These are phyloP conservation scores for Hanseniaspora hatyaiensis DNA, from an alignment of 805 yeast species.

Conservation along the genomic window DNA sequence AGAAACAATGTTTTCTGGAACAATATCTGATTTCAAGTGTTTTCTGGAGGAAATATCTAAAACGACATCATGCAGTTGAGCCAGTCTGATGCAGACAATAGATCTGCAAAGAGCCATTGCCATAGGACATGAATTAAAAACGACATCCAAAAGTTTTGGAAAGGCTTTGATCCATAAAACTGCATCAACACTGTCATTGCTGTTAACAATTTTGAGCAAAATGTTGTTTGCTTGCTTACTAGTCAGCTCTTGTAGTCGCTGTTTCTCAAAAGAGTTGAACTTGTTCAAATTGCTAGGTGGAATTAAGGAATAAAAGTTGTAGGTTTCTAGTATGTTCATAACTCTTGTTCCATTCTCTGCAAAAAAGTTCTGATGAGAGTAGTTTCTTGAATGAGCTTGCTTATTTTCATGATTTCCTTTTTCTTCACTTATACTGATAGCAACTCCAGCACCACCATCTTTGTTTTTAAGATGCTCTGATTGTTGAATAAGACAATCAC, in stretches of 20 bases:
- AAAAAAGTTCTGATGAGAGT: slow-evolving; percentile 51
- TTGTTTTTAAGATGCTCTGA: neutral
- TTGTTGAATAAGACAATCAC: slow-evolving; percentile 20
- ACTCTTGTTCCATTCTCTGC: slow-evolving; percentile 69
- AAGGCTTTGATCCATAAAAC: slow-evolving; percentile 91
- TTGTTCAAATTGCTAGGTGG: slow-evolving; percentile 36
- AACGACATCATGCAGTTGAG: slow-evolving; percentile 67
- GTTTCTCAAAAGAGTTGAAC: slow-evolving; percentile 65
- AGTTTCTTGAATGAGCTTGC: slow-evolving; percentile 37
- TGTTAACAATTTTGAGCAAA: slow-evolving; percentile 68
- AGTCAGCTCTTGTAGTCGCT: slow-evolving; percentile 53
- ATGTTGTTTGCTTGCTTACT: slow-evolving; percentile 49
- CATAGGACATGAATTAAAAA: slow-evolving; percentile 76
- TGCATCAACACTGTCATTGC: slow-evolving; percentile 88
- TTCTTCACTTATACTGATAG: no score
- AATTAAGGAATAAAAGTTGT: slow-evolving; percentile 56
- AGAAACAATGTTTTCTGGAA: slow-evolving; percentile 61
- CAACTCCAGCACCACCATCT: no score
- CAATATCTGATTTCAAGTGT: slow-evolving; percentile 27
- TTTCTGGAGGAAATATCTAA: slow-evolving; percentile 40
- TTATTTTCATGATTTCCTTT: slow-evolving; percentile 12
- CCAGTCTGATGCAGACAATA: slow-evolving; percentile 76
- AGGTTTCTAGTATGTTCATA: slow-evolving; percentile 61
- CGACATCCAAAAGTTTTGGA: slow-evolving; percentile 58
- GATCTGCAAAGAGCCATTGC: slow-evolving; percentile 89